Percentiles rank a stretch among this genome's conserved stretches.
These are phyloP conservation scores for Mycena latifolia DNA, from an alignment of 768 basidiomycete genomes.

Conservation along the genomic window DNA sequence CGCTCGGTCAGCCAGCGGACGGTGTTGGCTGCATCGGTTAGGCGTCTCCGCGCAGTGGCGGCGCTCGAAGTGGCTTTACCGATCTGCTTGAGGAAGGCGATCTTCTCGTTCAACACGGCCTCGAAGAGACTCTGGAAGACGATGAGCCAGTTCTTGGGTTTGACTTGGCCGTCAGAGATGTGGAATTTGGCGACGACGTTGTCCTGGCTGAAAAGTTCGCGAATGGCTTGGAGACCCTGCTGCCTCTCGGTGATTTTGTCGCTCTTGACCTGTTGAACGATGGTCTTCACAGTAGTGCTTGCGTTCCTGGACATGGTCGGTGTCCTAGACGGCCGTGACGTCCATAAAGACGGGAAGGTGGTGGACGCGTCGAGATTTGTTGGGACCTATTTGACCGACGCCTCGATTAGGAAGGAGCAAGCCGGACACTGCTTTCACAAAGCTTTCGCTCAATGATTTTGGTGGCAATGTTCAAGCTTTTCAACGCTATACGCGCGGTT, in stretches of 20 bases:
- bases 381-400: no score
- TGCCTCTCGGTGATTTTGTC: constrained; percentile 79
- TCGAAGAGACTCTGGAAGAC: constrained; percentile 82
- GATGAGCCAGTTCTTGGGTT: constrained; percentile 65
- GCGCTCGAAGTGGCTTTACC: constrained; percentile 48
- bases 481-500: no score
- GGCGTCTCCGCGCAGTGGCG: constrained; percentile 65
- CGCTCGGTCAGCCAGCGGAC: constrained; percentile 83
- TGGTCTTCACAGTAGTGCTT: neutral
- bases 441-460: no score
- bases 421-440: no score
- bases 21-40: constrained; percentile 73
- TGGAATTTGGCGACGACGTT: constrained; percentile 59
- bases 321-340: neutral
- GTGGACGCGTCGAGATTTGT: no score
- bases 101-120: constrained; percentile 73
- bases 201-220: constrained; percentile 63
- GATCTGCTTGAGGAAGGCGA: constrained; percentile 56
- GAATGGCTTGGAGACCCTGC: constrained; percentile 68
- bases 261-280: constrained; percentile 56
- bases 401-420: no score
- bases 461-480: no score
- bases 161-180: constrained; percentile 48
- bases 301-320: constrained; percentile 16
- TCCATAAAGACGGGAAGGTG: constrained; percentile 5